These are phyloP conservation scores for Rhododendron mucronatum DNA, from an alignment of 148 eudicot species.

Conservation along the genomic window DNA sequence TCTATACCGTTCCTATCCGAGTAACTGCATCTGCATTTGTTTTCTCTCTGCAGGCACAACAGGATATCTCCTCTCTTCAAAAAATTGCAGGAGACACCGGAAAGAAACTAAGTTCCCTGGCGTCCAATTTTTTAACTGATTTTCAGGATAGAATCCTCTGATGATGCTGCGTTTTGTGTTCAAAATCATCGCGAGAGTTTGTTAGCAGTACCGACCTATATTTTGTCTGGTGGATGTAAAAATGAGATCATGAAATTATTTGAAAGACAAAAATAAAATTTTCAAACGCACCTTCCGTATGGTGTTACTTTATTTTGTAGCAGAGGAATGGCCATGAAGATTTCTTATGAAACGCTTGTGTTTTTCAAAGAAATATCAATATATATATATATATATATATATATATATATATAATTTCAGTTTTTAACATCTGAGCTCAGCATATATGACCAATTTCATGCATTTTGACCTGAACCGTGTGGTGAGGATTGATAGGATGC, in stretches of 20 bases:
- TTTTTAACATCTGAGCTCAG: not conserved
- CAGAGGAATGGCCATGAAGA: not conserved
- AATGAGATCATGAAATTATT: constrained; percentile 24
- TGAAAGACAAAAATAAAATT: constrained; percentile 17
- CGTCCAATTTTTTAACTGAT: constrained; percentile 60
- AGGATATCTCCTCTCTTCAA: constrained; percentile 84
- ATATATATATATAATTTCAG: too few species aligned
- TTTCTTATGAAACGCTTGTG: not conserved
- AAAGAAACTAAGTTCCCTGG: constrained; percentile 73
- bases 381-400: not conserved
- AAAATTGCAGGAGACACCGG: constrained; percentile 97
- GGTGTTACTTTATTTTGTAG: not conserved
- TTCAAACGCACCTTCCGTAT: constrained; percentile 2
- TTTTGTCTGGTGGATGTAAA: constrained; percentile 23
- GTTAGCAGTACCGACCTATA: constrained; percentile 16
- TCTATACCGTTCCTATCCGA: not conserved
- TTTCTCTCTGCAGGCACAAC: constrained; percentile 64
- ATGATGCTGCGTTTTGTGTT: constrained; percentile 3
- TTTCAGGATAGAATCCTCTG: constrained; percentile 82
- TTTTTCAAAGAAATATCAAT: not conserved
- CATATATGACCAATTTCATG: not conserved
- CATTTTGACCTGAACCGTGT: not conserved
- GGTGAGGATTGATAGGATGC: not conserved
- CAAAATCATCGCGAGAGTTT: constrained; percentile 16
- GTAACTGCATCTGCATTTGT: not conserved